These are phyloP conservation scores for Parmales sp. DNA, from an alignment of 108 stramenopile genomes.

Conservation along the genomic window DNA sequence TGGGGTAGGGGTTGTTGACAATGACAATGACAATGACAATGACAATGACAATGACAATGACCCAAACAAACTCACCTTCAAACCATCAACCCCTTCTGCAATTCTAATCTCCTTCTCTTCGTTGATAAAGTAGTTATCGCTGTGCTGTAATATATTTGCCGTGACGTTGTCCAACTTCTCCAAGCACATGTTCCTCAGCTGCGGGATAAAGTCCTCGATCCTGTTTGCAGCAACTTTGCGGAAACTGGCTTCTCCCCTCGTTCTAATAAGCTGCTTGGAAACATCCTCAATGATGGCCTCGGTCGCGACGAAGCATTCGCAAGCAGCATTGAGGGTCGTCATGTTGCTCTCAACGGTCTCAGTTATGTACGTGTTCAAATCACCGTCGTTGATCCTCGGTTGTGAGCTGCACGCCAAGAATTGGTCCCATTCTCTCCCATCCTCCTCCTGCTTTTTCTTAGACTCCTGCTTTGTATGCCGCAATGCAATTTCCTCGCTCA, in stretches of 20 bases:
- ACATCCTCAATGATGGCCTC: slow-evolving; percentile 1
- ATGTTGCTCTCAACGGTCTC: background rate
- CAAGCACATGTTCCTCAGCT: background rate
- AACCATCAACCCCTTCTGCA: background rate
- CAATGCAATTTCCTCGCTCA: background rate
- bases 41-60: no score
- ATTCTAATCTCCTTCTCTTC: background rate
- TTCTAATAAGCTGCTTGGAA: background rate
- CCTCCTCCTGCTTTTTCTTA: background rate
- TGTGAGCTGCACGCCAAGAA: background rate
- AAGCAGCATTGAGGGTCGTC: background rate
- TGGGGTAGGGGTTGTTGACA: no score
- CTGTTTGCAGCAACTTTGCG: background rate
- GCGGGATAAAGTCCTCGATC: background rate
- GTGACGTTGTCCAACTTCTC: background rate
- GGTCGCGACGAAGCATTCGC: background rate
- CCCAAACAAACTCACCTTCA: no score
- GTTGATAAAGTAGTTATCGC: background rate
- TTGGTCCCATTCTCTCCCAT: background rate
- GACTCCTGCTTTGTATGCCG: background rate
- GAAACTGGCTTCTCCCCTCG: background rate
- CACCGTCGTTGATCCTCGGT: background rate
- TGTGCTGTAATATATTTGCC: background rate
- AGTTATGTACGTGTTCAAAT: slow-evolving; percentile 3
- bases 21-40: no score